Conservation (phyloP, 2,329 filamentous ascomycete species). For the Microdochium bolleyi region DNA sequence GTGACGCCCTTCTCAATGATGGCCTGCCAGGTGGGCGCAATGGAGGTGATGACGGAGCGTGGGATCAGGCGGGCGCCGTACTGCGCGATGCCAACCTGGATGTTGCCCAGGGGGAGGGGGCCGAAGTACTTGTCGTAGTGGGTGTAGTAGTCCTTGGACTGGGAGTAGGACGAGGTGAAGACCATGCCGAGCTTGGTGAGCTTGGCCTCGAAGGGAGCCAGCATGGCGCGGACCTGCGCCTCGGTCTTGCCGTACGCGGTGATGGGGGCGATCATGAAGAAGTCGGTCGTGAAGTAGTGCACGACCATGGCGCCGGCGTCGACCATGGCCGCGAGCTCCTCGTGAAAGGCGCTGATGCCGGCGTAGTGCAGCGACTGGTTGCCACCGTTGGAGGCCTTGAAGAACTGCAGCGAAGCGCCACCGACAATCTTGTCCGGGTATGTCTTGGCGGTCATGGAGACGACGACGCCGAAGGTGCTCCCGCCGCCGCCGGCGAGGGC, state of each 20-base stretch:
- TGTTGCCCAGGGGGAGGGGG: slow-evolving; percentile 10
- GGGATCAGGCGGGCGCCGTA: slow-evolving; percentile 35
- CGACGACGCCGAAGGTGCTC: slow-evolving; percentile 49
- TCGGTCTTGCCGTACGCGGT: slow-evolving; percentile 38
- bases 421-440: slow-evolving; percentile 33
- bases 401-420: slow-evolving; percentile 35
- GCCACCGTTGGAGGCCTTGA: slow-evolving; percentile 15
- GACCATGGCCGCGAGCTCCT: slow-evolving; percentile 33
- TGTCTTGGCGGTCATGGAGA: slow-evolving; percentile 44
- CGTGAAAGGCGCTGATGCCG: slow-evolving; percentile 36
- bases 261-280: slow-evolving; percentile 37
- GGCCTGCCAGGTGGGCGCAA: slow-evolving; percentile 19
- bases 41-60: slow-evolving; percentile 11
- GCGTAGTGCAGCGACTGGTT: slow-evolving; percentile 36
- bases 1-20: slow-evolving; percentile 21
- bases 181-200: slow-evolving; percentile 27
- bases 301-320: slow-evolving; percentile 39
- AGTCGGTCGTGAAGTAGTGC: slow-evolving; percentile 37
- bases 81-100: slow-evolving; percentile 16
- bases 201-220: slow-evolving; percentile 33
- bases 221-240: slow-evolving; percentile 30
- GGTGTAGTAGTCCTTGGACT: background rate
- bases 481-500: slow-evolving; percentile 52
- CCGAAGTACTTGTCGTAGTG: slow-evolving; percentile 19
- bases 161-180: slow-evolving; percentile 10